These are phyloP conservation scores for Phytophthora hybrid DNA, from an alignment of 352 stramenopile genomes.

Conservation along the genomic window DNA sequence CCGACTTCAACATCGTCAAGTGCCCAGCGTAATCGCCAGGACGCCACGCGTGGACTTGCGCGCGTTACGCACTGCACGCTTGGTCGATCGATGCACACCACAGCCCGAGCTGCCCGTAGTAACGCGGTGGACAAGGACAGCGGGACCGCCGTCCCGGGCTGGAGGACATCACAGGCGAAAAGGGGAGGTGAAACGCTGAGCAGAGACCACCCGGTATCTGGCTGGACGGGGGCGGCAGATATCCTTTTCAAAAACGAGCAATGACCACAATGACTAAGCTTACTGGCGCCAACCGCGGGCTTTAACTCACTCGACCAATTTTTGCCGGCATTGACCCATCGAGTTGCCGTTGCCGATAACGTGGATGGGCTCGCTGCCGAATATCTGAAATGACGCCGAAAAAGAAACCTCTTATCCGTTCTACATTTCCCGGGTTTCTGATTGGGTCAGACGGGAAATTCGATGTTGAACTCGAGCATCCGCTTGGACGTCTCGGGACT, in stretches of 20 bases:
- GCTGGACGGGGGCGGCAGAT: neutral
- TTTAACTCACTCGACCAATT: neutral
- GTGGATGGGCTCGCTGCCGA: conserved; percentile 27
- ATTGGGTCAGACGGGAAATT: conserved; percentile 23
- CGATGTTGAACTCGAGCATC: conserved; percentile 27
- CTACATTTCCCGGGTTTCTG: conserved; percentile 11
- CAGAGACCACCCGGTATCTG: neutral
- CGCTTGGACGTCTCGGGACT: neutral
- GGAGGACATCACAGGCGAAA: neutral
- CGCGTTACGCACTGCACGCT: conserved; percentile 17
- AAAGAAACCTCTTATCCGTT: conserved; percentile 27
- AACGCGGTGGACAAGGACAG: conserved; percentile 20
- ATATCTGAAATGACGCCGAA: conserved; percentile 27
- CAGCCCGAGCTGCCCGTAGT: conserved; percentile 15
- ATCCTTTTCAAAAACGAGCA: neutral
- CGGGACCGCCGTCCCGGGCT: neutral
- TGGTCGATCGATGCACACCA: conserved; percentile 5
- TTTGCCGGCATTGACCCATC: neutral
- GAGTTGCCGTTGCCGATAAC: neutral
- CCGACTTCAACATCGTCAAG: conserved; percentile 1
- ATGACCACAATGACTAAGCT: too few relatives aligned
- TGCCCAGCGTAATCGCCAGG: neutral
- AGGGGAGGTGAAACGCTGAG: conserved; percentile 20
- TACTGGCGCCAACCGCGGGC: too few relatives aligned
- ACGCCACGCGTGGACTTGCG: conserved; percentile 2